Base-by-base conservation (phyloP, 371 early-diverging fungal genomes). In the Mucor racemosus region DNA sequence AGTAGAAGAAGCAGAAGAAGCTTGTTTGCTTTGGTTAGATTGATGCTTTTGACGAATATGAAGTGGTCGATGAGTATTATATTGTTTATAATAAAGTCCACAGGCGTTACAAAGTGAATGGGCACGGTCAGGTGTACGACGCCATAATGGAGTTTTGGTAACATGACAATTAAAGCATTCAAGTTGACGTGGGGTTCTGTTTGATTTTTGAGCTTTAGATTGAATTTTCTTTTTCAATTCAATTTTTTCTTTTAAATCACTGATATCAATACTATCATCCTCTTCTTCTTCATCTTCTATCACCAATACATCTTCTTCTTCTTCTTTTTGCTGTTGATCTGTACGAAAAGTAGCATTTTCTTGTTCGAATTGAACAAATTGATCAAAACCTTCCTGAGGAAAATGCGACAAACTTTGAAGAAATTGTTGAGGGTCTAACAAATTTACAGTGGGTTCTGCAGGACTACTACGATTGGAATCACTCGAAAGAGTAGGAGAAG, bases 31-130 rank as follows among this genome's bases (percentile, higher is more conserved):
- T 54, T 60, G 60, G 13, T 56, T 66, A 1, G 67, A 53, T 21
- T 60, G 67, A 46, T 67, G 66, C 76, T 87, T 89, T 69, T 86
- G 81, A 34, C 87, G 86, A 14, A 87, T 80, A 56, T 83, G 79
- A 48, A 88, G 72, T 8, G 92, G 92, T 14, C 92, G 84, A 60
- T 92, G 91, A 5, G 79, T 80, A 17, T 88, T 85, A 71, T 91
- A 90, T 64, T 90, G 90, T 76, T 91, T 92, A 63, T 83, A 90
- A 76, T 91, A 94, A n/a, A 92, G 79, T 21, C 92, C 92, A 72
- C 94, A 94, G 2, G 94, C 93, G 75, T 94, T 94, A 76, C 93
- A 94, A 11, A 94, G 82, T n/a, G 87, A 86, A 64, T 92, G 91
- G 46, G 80, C 77, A 40, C 89, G 84, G 66, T 93, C 93, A 31